Base-by-base conservation (phyloP, 2,329 filamentous ascomycete genomes). In the Verticillium longisporum region DNA sequence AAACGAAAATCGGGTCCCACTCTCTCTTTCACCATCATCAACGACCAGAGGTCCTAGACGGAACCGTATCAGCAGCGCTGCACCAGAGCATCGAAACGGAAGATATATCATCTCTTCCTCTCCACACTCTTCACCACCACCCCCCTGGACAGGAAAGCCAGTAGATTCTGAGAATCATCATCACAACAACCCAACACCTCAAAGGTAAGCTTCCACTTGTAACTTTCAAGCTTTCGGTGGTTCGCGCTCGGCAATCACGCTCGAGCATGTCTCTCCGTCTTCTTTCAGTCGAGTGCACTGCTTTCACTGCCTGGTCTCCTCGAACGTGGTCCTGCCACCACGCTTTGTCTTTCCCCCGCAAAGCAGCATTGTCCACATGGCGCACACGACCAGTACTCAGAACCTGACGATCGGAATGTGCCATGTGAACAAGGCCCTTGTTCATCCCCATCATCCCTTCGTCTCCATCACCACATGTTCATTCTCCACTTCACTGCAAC, bases 381-480 rank as follows among this genome's bases (percentile, higher is more conserved):
- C 56, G 56, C 56, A 36, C 56, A 36, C 56, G 13, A 31, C 18
- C 41, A 13, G 21, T n/a, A 26, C n/a, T 50, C 37, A 14, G 9
- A 38, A 26, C 26, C 55, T 3, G 18, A 50, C 14, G 13, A 18
- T 31, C 36, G 56, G 37, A 58, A 58, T 45, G 56, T 21, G 41
- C 14, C 37, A 13, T 10, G 9, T 21, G 21, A 31, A 58, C 56
- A 58, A 50, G 7, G 56, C 13, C 56, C 10, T 26, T 37, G 37
- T 58, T 41, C 38, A 11, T 15, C 21, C 26, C 26, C 37, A 50
- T n/a, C 41, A 26, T 50, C n/a, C 41, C 41, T 50, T 55, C 55
- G 55, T 34, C 64, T 68, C 66, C 67, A 54, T 63, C 65, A 65
- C 67, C 65, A 65, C 65, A 66, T 63, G 41, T n/a, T 56, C 61